phyloP scores from a whole-genome alignment of 768 basidiomycete species.

The Dacryopinax primogenitus region DNA sequence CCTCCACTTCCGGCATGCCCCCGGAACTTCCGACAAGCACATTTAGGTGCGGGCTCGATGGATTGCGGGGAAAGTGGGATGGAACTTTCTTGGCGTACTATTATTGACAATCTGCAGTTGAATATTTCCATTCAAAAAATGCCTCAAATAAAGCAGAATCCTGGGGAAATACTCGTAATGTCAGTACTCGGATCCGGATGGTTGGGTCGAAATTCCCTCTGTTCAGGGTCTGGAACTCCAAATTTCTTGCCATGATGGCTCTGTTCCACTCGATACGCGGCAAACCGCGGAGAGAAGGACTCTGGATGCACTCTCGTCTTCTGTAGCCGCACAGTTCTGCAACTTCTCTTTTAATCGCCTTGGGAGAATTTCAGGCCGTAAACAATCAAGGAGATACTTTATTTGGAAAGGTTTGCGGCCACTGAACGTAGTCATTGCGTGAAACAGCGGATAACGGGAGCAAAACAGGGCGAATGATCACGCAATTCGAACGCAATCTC shows the following conservation, averaged over 20 bases:
- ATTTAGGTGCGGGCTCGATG: no score
- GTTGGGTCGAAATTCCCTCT: not conserved
- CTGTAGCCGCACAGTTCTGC: not conserved
- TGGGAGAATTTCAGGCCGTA: not conserved
- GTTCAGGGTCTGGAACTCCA: no score
- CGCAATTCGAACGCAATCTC: conserved; percentile 5
- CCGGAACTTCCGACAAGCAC: no score
- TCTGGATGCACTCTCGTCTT: not conserved
- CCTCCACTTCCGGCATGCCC: no score
- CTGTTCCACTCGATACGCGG: not conserved
- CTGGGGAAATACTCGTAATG: not conserved
- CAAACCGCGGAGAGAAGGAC: not conserved
- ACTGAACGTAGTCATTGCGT: not conserved
- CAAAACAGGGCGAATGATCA: not conserved
- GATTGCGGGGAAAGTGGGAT: no score
- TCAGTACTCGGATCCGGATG: not conserved
- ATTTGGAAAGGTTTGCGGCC: not conserved
- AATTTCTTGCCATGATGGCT: not conserved
- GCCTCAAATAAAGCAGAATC: not conserved
- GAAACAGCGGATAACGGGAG: not conserved
- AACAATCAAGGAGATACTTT: not conserved
- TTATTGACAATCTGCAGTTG: no score
- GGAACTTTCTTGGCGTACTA: no score
- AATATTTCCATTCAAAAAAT: not conserved
- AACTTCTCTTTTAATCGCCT: not conserved